phyloP scores from a whole-genome alignment of 1,284 basidiomycete genomes.

The Wolfiporia cocos region DNA sequence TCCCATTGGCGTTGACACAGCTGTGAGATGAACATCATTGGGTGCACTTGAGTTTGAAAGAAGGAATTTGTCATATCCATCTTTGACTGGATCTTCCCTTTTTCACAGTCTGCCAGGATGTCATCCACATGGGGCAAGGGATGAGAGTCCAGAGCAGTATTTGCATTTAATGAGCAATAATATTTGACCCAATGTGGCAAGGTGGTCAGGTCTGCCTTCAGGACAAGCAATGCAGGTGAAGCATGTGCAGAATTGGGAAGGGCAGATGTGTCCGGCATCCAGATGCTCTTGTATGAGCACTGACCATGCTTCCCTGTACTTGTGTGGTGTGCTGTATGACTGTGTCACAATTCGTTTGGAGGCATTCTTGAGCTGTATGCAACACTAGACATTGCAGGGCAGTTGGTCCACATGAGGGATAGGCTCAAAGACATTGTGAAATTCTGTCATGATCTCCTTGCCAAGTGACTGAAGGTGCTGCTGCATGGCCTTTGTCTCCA shows the following conservation, averaged over 20 bases:
- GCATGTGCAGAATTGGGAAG: slow-evolving; percentile 14
- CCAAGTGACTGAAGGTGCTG: background rate
- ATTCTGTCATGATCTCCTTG: no score
- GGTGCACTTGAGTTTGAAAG: slow-evolving; percentile 33
- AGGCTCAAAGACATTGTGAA: background rate
- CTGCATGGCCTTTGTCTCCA: no score
- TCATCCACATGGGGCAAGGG: slow-evolving; percentile 33
- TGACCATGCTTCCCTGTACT: slow-evolving; percentile 3
- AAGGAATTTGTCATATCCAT: slow-evolving; percentile 38
- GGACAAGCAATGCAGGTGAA: slow-evolving; percentile 32
- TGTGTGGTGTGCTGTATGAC: slow-evolving; percentile 1
- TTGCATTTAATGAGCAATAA: slow-evolving; percentile 29
- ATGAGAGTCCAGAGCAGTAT: slow-evolving; percentile 28
- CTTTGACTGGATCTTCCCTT: slow-evolving; percentile 28
- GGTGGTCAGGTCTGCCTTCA: slow-evolving; percentile 29
- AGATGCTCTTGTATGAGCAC: slow-evolving; percentile 11
- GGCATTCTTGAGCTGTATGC: background rate
- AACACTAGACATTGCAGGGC: background rate
- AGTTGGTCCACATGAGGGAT: background rate
- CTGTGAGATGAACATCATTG: slow-evolving; percentile 25
- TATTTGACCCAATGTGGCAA: slow-evolving; percentile 36
- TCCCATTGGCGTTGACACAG: slow-evolving; percentile 5
- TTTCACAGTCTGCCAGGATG: slow-evolving; percentile 26
- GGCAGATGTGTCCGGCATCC: slow-evolving; percentile 12
- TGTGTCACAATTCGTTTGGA: background rate